Base-by-base conservation (phyloP, 768 basidiomycete species). In the Suillus brevipes region DNA sequence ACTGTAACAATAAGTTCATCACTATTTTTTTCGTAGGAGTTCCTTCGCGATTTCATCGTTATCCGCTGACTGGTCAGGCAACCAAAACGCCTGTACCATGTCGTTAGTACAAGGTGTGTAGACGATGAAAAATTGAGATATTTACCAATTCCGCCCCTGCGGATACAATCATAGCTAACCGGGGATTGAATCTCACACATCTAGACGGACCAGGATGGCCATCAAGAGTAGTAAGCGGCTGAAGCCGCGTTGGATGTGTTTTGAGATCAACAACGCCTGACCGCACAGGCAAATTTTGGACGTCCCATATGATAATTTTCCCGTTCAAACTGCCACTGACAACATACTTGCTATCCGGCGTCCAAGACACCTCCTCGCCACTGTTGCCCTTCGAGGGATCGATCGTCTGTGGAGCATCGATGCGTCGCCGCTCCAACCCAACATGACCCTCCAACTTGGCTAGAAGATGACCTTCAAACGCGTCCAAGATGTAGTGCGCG, bases 361-460 rank as follows among this genome's bases (percentile, higher is more conserved):
- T 95, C 94, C 94, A 99, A 13, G 85, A 85, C 5, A 96, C 90
- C 79, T 99, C 97, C 74, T 98, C 95, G 14, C 96, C 94, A 65
- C 94, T 96, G 63, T 85, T 87, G 2, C 95, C 95, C 68, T 89
- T 89, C 18, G 81, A 73, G 61, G 93, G 87, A 75, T 89, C 84
- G 69, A 93, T 89, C 62, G 78, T 84, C 20, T 80, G 83, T 59
- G 79, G 87, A 47, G 74, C 75, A 43, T 75, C 80, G 65, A 78
- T 71, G 55, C 77, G 78, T 52, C 90, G 85, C 28, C 91, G 83
- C 76, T 96, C 96, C 38, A 99, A 78, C 3, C 95, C 96, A 3
- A 83, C 77, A 70, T 92, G 91, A 0, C 95, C 96, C 72, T 90
- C 91, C 37, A 99, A 81, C 75, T 96, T 91, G 9, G 90, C 91